phyloP scores from a whole-genome alignment of 257 asterid species.

The Solanum bulbocastanum region DNA sequence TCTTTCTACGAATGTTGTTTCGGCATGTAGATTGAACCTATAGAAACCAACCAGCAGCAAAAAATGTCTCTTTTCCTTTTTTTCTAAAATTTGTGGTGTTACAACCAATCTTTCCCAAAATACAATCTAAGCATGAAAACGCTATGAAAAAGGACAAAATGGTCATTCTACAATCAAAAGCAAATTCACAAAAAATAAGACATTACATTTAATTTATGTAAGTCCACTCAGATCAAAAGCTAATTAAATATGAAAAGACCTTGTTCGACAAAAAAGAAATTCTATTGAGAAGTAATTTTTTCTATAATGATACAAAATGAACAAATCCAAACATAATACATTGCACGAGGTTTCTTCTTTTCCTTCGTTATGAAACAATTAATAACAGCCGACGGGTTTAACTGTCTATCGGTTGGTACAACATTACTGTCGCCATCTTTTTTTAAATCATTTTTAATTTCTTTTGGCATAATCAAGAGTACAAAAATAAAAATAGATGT shows the following conservation, averaged over 20 bases:
- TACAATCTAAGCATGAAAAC: background rate
- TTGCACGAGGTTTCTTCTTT: background rate
- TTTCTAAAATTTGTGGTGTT: no score
- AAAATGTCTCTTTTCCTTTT: background rate
- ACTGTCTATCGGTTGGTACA: background rate
- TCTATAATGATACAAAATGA: background rate
- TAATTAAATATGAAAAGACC: background rate
- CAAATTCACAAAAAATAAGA: background rate
- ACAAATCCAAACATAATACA: background rate
- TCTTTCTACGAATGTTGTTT: background rate
- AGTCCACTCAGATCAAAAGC: background rate
- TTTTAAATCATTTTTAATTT: no score
- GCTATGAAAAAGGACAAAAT: background rate
- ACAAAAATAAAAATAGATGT: no score
- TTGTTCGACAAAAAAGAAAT: background rate
- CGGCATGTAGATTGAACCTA: background rate
- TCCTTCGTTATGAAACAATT: background rate
- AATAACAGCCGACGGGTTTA: background rate
- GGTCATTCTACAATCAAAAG: background rate
- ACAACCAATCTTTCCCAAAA: background rate
- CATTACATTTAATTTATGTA: background rate
- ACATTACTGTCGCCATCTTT: background rate
- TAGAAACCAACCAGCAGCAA: background rate
- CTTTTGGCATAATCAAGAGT: background rate
- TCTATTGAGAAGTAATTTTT: background rate